These are phyloP conservation scores for Buddleja alternifolia DNA, from an alignment of 257 asterid genomes.

Conservation along the genomic window DNA sequence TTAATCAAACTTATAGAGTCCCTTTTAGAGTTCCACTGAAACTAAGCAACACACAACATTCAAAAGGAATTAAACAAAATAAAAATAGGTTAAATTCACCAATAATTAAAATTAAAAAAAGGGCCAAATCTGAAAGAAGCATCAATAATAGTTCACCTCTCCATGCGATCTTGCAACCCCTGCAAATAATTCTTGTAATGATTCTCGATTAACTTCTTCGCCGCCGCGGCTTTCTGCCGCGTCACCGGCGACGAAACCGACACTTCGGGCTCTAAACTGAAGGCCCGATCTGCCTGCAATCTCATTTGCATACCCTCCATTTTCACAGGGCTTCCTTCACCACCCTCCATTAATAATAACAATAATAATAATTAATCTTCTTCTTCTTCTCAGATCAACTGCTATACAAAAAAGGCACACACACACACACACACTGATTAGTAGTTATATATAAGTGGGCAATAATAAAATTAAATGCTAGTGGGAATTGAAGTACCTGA, in stretches of 20 bases:
- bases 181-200: constrained; percentile 90
- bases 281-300: constrained; percentile 46
- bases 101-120: not conserved
- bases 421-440: too few species aligned
- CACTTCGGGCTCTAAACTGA: constrained; percentile 67
- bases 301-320: constrained; percentile 48
- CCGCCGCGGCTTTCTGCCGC: constrained; percentile 93
- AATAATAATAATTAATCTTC: too few species aligned
- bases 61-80: not conserved
- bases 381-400: constrained; percentile 38
- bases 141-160: constrained; percentile 53
- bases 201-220: constrained; percentile 90
- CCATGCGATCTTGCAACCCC: constrained; percentile 94
- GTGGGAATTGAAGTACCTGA: constrained; percentile 25
- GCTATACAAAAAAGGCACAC: too few species aligned
- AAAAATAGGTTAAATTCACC: not conserved
- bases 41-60: not conserved
- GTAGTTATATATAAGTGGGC: too few species aligned
- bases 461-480: constrained; percentile 11
- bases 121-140: constrained; percentile 26
- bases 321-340: constrained; percentile 58
- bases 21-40: not conserved
- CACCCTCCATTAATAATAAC: constrained; percentile 56
- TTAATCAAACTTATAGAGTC: not conserved
- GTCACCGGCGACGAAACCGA: constrained; percentile 93